Percentiles rank a stretch among this genome's conserved stretches.
Conservation (phyloP, 106 monocot genomes). For the Vanilla planifolia region DNA sequence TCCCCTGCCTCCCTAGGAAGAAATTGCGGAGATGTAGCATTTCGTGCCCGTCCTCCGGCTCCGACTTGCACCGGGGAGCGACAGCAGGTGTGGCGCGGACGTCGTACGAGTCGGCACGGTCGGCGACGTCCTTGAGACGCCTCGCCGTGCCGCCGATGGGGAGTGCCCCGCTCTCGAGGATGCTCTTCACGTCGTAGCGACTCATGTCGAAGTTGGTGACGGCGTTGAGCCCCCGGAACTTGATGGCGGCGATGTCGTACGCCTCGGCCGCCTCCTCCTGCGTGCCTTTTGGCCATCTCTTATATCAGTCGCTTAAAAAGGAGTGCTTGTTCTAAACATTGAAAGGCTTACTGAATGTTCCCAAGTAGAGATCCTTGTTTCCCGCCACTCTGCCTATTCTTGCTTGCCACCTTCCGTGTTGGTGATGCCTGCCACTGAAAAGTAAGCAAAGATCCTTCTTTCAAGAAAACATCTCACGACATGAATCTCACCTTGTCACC, state of each 20-base stretch:
- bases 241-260: constrained; percentile 89
- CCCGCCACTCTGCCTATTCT: constrained; percentile 29
- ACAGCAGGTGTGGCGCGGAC: constrained; percentile 16
- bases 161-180: constrained; percentile 67
- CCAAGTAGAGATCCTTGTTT: constrained; percentile 36
- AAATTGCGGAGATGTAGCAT: constrained; percentile 48
- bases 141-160: constrained; percentile 69
- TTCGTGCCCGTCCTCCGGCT: constrained; percentile 53
- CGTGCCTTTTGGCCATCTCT: constrained; percentile 28
- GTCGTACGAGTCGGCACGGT: constrained; percentile 29
- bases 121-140: constrained; percentile 62
- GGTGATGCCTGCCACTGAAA: constrained; percentile 13
- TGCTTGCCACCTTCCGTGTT: constrained; percentile 23
- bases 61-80: constrained; percentile 58
- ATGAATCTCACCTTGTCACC: constrained; percentile 76
- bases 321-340: neutral
- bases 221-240: constrained; percentile 82
- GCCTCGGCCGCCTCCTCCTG: too few species aligned
- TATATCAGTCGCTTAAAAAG: neutral
- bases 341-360: constrained; percentile 23
- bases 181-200: constrained; percentile 82
- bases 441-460: neutral
- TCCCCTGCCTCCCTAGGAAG: constrained; percentile 35
- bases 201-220: constrained; percentile 94
- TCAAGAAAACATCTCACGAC: neutral